These are phyloP conservation scores for Logfia minima DNA, from an alignment of 129 eudicot genomes.

Conservation along the genomic window DNA sequence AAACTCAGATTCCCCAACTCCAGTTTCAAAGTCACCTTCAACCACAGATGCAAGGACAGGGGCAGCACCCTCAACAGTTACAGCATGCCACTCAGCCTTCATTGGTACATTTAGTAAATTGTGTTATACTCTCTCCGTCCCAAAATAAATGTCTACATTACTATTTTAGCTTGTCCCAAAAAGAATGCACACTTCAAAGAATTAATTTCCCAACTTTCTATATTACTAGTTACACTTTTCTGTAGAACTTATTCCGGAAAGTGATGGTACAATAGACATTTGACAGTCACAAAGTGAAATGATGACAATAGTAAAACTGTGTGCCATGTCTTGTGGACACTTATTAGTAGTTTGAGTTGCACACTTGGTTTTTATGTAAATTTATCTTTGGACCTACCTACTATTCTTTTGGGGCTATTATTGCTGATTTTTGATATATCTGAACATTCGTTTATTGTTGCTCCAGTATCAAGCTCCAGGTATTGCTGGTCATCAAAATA, in stretches of 20 bases:
- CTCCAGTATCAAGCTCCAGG: slow-evolving; percentile 72
- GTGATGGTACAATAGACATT: not conserved
- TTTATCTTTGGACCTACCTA: not conserved
- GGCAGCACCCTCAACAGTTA: slow-evolving; percentile 53
- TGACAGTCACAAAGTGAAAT: not conserved
- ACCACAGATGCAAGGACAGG: slow-evolving; percentile 56
- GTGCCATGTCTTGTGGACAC: too few species aligned
- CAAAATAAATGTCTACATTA: not conserved
- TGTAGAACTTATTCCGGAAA: not conserved
- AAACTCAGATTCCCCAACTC: slow-evolving; percentile 52
- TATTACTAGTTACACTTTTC: not conserved
- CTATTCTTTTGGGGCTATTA: not conserved
- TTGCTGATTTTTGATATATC: not conserved
- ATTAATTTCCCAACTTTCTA: not conserved
- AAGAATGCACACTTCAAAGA: not conserved
- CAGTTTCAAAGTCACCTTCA: slow-evolving; percentile 34
- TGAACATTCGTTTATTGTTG: slow-evolving; percentile 11
- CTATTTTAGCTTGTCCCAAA: not conserved
- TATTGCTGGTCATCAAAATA: slow-evolving; percentile 48
- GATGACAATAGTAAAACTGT: not conserved
- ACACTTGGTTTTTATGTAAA: not conserved
- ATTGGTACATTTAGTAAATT: slow-evolving; percentile 31
- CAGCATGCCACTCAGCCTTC: slow-evolving; percentile 63
- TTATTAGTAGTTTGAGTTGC: not conserved
- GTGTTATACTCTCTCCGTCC: not conserved